These are phyloP conservation scores for Suillus clintonianus DNA, from an alignment of 768 basidiomycete species.

Conservation along the genomic window DNA sequence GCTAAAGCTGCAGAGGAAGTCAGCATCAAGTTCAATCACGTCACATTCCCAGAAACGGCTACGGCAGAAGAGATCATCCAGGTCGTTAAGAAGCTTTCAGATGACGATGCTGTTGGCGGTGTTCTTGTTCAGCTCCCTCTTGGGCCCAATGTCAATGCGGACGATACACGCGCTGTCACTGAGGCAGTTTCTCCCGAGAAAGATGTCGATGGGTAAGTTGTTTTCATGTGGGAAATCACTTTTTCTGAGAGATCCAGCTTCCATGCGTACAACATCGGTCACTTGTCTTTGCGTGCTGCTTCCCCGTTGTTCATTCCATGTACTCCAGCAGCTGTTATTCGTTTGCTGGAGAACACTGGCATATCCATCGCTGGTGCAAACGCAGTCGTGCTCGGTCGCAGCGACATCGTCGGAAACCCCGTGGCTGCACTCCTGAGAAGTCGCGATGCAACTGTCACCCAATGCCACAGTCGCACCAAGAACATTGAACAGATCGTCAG, in stretches of 20 bases:
- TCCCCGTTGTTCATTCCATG: slow-evolving; percentile 91
- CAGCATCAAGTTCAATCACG: slow-evolving; percentile 84
- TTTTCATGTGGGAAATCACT: slow-evolving; percentile 12
- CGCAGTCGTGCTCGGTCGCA: slow-evolving; percentile 92
- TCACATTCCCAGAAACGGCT: slow-evolving; percentile 69
- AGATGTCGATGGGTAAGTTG: slow-evolving; percentile 89
- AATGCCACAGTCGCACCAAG: slow-evolving; percentile 91
- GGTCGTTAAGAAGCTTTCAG: slow-evolving; percentile 79
- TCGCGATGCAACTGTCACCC: slow-evolving; percentile 93
- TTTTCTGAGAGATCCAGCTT: slow-evolving; percentile 55
- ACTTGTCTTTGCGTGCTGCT: slow-evolving; percentile 87
- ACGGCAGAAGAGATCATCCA: slow-evolving; percentile 75
- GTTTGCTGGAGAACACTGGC: slow-evolving; percentile 86
- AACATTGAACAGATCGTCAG: slow-evolving; percentile 78
- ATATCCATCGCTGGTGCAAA: slow-evolving; percentile 77
- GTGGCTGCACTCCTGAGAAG: slow-evolving; percentile 89
- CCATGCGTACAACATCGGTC: slow-evolving; percentile 98
- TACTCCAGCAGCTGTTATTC: slow-evolving; percentile 92
- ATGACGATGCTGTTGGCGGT: slow-evolving; percentile 79
- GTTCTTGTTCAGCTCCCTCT: slow-evolving; percentile 96
- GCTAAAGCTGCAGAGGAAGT: slow-evolving; percentile 92
- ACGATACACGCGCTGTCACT: slow-evolving; percentile 89
- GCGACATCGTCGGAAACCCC: slow-evolving; percentile 97
- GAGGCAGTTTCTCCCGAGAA: slow-evolving; percentile 95
- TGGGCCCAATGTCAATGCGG: slow-evolving; percentile 75